These are phyloP conservation scores for Solanum etuberosum DNA, from an alignment of 257 asterid genomes.

Conservation along the genomic window DNA sequence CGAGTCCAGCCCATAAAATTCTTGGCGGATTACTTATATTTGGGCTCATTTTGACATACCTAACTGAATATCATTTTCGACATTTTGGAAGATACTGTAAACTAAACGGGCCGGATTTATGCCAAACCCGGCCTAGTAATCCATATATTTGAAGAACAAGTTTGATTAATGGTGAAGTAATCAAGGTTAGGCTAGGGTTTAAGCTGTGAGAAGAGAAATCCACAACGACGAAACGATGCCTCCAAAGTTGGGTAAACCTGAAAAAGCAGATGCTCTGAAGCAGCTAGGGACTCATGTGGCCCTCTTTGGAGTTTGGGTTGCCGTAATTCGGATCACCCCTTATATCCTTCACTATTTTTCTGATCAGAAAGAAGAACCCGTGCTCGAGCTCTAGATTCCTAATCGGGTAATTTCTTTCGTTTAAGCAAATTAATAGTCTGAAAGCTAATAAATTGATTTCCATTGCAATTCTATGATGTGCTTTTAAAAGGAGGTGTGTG, in stretches of 20 bases:
- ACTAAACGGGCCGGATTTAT: neutral
- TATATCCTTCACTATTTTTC: slow-evolving; percentile 67
- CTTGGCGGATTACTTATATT: no score
- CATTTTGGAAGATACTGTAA: neutral
- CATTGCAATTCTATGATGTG: neutral
- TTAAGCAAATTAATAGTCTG: neutral
- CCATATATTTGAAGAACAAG: neutral
- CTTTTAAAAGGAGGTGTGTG: neutral
- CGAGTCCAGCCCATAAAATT: neutral
- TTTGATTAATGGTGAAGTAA: neutral
- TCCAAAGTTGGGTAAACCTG: slow-evolving; percentile 73
- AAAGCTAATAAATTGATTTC: neutral
- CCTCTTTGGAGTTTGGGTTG: slow-evolving; percentile 77
- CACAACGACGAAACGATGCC: slow-evolving; percentile 35
- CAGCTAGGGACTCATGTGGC: slow-evolving; percentile 68
- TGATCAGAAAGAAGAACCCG: slow-evolving; percentile 43
- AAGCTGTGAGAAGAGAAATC: neutral
- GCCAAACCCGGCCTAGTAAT: neutral
- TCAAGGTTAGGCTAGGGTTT: slow-evolving; percentile 26
- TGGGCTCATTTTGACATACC: neutral
- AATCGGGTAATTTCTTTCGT: neutral
- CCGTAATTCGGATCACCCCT: slow-evolving; percentile 61
- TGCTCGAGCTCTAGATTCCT: slow-evolving; percentile 38
- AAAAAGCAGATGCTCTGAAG: slow-evolving; percentile 82
- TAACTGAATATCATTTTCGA: neutral